Evolutionary conservation across 2,329 filamentous ascomycete species (phyloP), one percentile per base, ranked within the genome.

Genomic region (Microascus cirrosus): DNA sequence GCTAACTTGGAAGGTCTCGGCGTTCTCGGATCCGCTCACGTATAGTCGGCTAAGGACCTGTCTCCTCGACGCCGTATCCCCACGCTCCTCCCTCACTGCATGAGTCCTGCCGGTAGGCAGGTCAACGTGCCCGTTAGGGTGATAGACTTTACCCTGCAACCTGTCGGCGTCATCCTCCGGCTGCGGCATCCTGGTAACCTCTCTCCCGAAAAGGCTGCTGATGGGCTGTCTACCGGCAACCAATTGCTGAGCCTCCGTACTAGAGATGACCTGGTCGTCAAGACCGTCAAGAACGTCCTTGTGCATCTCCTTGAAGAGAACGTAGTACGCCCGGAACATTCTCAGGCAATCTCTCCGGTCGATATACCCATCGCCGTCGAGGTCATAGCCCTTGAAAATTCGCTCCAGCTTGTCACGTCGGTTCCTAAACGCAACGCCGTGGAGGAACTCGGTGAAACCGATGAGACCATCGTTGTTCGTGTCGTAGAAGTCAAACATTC

Each of bases 401-500:
- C 86, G 83, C 59, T 74, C 77, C 50, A 93, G 77, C 62, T 89
- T 85, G 63, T 89, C 84, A 63, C 87, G 83, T 59, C 81, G 76
- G 64, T 83, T 85, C 32, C 83, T 74, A 64, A 84, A 86, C 4
- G 90, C 86, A 54, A 96, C 77, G 1, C 90, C 94, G 59, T 87
- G 84, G 25, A 97, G 74, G 66, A 96, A 99, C 68, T 99, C 94
- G 54, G 90, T 81, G 64, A 99, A 97, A 8, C 89, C 89, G 65
- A 99, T 96, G 8, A 95, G 76, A 24, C 88, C 89, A 67, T 99
- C 90, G 50, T 84, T 81, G 69, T 97, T 93, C 35, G 86, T 89
- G 71, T 99, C 94, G 70, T 96, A 99, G 70, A 96, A 96, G 55
- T 89, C 84, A 72, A 97, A 99, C 82, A 96, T 94, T 63, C 94